Percentiles rank a stretch among this genome's conserved stretches.
Evolutionary conservation across 495 filamentous ascomycete genomes (phyloP).

Genomic region (Paragyromitra xinjiangensis): DNA sequence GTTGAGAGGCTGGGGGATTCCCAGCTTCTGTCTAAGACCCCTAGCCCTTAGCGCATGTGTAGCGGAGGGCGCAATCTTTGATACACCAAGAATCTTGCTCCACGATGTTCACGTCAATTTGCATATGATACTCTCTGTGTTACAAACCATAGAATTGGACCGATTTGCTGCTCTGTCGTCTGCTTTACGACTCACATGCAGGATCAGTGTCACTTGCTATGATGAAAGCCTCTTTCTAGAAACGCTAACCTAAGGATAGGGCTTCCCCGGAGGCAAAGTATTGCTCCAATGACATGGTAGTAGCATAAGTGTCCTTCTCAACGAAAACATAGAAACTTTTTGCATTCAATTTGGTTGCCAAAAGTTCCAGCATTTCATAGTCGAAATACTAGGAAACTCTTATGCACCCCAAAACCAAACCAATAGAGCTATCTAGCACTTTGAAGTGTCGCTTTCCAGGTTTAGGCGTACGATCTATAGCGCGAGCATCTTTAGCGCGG

Average conservation of each 20-base stretch:
- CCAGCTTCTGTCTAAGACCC: constrained; percentile 24
- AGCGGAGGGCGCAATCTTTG: constrained; percentile 1
- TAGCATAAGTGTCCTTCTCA: not conserved
- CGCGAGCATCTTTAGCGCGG: not conserved
- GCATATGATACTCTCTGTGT: not conserved
- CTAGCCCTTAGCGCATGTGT: constrained; percentile 48
- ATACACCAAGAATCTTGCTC: constrained; percentile 36
- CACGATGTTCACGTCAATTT: constrained; percentile 15
- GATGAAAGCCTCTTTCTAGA: constrained; percentile 1
- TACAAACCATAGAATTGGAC: constrained; percentile 10
- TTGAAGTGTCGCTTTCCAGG: not conserved
- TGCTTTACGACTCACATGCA: not conserved
- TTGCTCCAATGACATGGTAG: not conserved
- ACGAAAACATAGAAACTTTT: not conserved
- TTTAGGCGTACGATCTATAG: not conserved
- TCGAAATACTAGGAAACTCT: not conserved
- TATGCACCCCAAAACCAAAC: not conserved
- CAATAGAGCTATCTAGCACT: not conserved
- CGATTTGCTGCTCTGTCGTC: not conserved
- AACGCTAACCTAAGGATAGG: not conserved
- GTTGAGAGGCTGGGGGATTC: constrained; percentile 43
- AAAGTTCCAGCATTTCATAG: not conserved
- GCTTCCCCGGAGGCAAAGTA: not conserved
- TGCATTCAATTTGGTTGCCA: not conserved
- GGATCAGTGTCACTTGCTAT: not conserved